Evolutionary conservation across 2,329 filamentous ascomycete genomes (phyloP).

Genomic region (Aspergillus melleus): DNA sequence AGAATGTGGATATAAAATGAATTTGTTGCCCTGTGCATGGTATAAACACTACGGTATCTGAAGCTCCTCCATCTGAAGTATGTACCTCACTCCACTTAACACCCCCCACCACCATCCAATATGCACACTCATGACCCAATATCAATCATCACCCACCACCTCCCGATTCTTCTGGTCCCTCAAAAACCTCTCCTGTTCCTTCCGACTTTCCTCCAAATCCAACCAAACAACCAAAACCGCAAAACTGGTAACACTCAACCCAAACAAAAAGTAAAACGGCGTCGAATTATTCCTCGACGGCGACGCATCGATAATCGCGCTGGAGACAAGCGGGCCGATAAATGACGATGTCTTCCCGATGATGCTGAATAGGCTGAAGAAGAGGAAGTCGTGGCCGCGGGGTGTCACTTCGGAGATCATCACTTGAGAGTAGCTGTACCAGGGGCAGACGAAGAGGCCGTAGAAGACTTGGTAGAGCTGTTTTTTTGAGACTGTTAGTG

Average conservation of each 20-base stretch:
- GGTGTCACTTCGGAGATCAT: constrained; percentile 71
- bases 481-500: background rate
- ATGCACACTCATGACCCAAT: too few species aligned
- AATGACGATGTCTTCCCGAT: constrained; percentile 68
- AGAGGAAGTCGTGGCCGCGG: constrained; percentile 67
- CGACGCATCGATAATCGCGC: constrained; percentile 66
- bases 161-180: constrained; percentile 26
- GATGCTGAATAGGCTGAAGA: constrained; percentile 69
- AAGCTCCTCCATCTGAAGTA: too few species aligned
- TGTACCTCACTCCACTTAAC: too few species aligned
- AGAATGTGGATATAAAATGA: too few species aligned
- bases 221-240: constrained; percentile 55
- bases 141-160: background rate
- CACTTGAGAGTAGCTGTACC: constrained; percentile 70
- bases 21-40: background rate
- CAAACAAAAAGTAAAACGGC: constrained; percentile 68
- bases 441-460: constrained; percentile 66
- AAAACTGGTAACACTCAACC: constrained; percentile 57
- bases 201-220: constrained; percentile 61
- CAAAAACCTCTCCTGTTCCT: constrained; percentile 60
- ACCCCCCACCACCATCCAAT: too few species aligned
- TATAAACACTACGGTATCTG: too few species aligned
- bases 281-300: constrained; percentile 56
- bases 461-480: constrained; percentile 56
- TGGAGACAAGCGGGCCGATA: constrained; percentile 68